These are phyloP conservation scores for Neocallimastix lanati DNA, from an alignment of 192 early-diverging fungal species.

Conservation along the genomic window DNA sequence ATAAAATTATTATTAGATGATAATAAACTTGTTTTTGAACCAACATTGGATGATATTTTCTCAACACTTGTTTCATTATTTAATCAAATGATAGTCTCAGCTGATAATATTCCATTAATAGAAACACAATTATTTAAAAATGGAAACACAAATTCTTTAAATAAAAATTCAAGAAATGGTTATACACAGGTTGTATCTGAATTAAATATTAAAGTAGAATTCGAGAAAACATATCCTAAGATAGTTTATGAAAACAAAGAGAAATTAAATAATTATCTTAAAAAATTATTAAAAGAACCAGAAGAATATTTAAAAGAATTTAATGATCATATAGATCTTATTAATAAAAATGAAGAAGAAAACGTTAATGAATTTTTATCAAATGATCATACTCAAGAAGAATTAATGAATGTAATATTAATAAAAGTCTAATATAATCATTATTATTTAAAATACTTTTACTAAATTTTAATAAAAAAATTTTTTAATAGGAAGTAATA, in stretches of 20 bases:
- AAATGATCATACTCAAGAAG: conserved; percentile 17
- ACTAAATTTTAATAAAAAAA: conserved; percentile 6
- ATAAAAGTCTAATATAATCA: background rate
- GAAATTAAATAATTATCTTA: conserved; percentile 10
- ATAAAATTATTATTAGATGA: conserved; percentile 17
- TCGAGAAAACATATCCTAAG: conserved; percentile 28
- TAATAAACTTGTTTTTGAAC: conserved; percentile 21
- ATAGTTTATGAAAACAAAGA: conserved; percentile 17
- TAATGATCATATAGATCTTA: conserved; percentile 25
- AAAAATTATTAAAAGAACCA: conserved; percentile 17
- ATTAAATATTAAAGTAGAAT: conserved; percentile 28
- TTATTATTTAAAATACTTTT: background rate
- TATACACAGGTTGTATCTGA: conserved; percentile 24
- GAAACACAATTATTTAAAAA: conserved; percentile 1
- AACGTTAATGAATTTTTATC: conserved; percentile 27
- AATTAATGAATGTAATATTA: conserved; percentile 18
- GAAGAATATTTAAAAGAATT: conserved; percentile 20
- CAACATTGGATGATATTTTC: conserved; percentile 18
- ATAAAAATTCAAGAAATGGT: conserved; percentile 6
- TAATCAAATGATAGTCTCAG: conserved; percentile 5
- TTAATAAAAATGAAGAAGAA: conserved; percentile 11
- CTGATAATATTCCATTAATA: background rate
- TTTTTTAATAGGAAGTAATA: conserved; percentile 3
- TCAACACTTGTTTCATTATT: conserved; percentile 20
- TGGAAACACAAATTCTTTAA: background rate